These are phyloP conservation scores for Zasmidium cellare DNA, from an alignment of 2,329 filamentous ascomycete species.

Conservation along the genomic window DNA sequence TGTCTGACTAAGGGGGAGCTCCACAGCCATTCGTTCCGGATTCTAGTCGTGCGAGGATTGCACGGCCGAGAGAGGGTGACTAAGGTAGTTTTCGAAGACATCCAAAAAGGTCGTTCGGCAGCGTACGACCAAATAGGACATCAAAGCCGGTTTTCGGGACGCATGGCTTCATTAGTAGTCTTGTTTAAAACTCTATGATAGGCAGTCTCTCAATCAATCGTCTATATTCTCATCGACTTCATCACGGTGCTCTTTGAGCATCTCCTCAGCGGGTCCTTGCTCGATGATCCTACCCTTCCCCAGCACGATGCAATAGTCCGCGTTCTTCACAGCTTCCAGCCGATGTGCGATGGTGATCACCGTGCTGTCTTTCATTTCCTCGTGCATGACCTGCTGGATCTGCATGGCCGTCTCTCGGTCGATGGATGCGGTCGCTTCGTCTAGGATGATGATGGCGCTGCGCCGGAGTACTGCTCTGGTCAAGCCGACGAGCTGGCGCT, in stretches of 20 bases:
- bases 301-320: constrained; percentile 57
- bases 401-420: constrained; percentile 61
- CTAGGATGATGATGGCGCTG: constrained; percentile 64
- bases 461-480: constrained; percentile 62
- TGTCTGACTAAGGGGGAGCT: too few relatives aligned
- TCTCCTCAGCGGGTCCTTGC: constrained; percentile 35
- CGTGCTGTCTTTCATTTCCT: constrained; percentile 59
- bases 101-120: background rate
- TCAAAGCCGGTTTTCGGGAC: too few relatives aligned
- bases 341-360: constrained; percentile 68
- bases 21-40: background rate
- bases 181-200: too few relatives aligned
- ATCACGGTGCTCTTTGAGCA: constrained; percentile 23
- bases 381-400: constrained; percentile 56
- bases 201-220: background rate
- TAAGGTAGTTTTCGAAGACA: too few relatives aligned
- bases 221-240: constrained; percentile 11
- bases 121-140: too few relatives aligned
- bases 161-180: too few relatives aligned
- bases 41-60: too few relatives aligned
- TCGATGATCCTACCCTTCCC: constrained; percentile 52
- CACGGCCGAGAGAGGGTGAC: too few relatives aligned
- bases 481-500: constrained; percentile 65
- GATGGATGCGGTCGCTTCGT: constrained; percentile 66
- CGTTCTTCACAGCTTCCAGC: constrained; percentile 61